Percentiles rank a stretch among this genome's conserved stretches.
Evolutionary conservation across 768 basidiomycete species (phyloP).

Genomic region (Saitozyma sp.): DNA sequence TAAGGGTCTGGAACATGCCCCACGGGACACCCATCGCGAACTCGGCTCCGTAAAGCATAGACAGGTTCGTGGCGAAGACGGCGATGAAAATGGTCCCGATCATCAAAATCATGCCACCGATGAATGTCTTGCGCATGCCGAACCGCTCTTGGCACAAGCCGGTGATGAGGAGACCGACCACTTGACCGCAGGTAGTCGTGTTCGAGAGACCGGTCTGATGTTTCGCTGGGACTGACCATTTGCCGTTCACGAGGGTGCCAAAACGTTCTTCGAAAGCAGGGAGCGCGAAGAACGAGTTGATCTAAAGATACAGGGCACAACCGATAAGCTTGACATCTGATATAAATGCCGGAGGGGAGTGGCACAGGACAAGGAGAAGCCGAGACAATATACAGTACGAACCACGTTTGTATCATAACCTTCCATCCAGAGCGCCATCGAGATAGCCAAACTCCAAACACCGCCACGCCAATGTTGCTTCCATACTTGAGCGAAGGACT

Average conservation of each 20-base stretch:
- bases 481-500: background rate
- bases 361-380: too few species aligned
- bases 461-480: slow-evolving; percentile 4
- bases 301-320: too few species aligned
- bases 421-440: slow-evolving; percentile 3
- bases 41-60: slow-evolving; percentile 21
- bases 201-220: slow-evolving; percentile 1
- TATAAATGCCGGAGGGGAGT: too few species aligned
- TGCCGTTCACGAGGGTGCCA: slow-evolving; percentile 1
- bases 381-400: background rate
- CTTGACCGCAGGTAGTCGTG: slow-evolving; percentile 4
- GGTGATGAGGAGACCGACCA: slow-evolving; percentile 38
- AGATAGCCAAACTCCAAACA: background rate
- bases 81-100: slow-evolving; percentile 31
- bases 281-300: background rate
- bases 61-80: slow-evolving; percentile 26
- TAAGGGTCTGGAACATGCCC: slow-evolving; percentile 32
- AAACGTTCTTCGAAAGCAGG: slow-evolving; percentile 2
- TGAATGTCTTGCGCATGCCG: slow-evolving; percentile 29
- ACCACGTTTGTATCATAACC: slow-evolving; percentile 5
- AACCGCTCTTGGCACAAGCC: slow-evolving; percentile 33
- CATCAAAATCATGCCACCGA: slow-evolving; percentile 21
- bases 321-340: background rate
- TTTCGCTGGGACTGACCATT: background rate
- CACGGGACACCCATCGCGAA: slow-evolving; percentile 17